A percentile compares a stretch with the other conserved stretches of the same genome.
phyloP scores from a whole-genome alignment of 2,329 filamentous ascomycete genomes.

The Samsoniella hepiali region DNA sequence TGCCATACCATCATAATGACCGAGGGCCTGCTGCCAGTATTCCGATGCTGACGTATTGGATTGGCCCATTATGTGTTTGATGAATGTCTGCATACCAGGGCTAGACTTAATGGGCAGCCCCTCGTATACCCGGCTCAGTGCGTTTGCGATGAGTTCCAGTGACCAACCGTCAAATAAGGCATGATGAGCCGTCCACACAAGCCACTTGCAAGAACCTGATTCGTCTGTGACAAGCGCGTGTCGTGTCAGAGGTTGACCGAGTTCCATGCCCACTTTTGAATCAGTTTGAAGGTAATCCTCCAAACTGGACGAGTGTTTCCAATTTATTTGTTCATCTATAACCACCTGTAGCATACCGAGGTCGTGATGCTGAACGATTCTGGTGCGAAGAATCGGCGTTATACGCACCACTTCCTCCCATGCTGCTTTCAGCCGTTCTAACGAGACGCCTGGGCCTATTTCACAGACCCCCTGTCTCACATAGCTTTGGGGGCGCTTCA shows the following conservation, averaged over 20 bases:
- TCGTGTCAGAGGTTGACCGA: neutral
- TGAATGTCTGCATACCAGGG: neutral
- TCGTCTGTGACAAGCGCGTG: neutral
- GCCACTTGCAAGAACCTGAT: constrained; percentile 17
- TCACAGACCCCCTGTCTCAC: neutral
- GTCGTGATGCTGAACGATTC: neutral
- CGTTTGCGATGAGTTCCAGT: neutral
- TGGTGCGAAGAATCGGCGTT: neutral
- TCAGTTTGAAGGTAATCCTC: neutral
- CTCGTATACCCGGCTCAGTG: neutral
- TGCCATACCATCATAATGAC: neutral
- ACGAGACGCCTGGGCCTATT: neutral
- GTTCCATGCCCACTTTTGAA: neutral
- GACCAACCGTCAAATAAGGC: constrained; percentile 33
- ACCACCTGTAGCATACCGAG: neutral
- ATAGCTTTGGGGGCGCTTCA: neutral
- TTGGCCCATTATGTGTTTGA: neutral
- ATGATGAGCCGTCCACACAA: constrained; percentile 32
- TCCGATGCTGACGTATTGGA: neutral
- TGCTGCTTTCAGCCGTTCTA: neutral
- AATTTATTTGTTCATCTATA: neutral
- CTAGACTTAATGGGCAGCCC: neutral
- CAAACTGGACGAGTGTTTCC: neutral
- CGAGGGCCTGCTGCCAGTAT: neutral
- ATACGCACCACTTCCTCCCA: neutral